Percentiles rank a stretch among this genome's conserved stretches.
Evolutionary conservation across 805 yeast genomes (phyloP).

Genomic region (Jamesozyma piceae): DNA sequence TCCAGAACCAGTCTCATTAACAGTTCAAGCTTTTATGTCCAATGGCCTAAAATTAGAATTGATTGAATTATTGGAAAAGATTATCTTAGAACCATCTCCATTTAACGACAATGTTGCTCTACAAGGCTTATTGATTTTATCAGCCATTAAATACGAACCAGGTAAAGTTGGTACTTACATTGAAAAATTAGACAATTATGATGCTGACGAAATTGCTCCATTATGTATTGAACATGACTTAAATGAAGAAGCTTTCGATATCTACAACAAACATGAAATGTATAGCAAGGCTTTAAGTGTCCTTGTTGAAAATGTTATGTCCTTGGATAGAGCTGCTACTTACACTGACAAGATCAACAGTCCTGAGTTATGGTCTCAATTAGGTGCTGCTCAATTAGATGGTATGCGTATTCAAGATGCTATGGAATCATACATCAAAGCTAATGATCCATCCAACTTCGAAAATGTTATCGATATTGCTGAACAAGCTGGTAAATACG

Average conservation of each 20-base stretch:
- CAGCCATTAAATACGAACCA: conserved; percentile 93
- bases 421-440: conserved; percentile 81
- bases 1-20: conserved; percentile 87
- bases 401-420: conserved; percentile 90
- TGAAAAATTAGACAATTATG: conserved; percentile 83
- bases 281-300: conserved; percentile 77
- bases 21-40: conserved; percentile 93
- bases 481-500: conserved; percentile 92
- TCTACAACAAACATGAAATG: conserved; percentile 76
- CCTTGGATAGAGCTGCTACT: conserved; percentile 87
- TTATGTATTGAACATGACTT: conserved; percentile 82
- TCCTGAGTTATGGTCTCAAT: conserved; percentile 86
- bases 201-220: conserved; percentile 89
- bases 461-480: conserved; percentile 89
- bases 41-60: conserved; percentile 87
- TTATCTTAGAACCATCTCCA: conserved; percentile 93
- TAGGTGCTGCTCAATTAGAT: conserved; percentile 91
- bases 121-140: conserved; percentile 84
- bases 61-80: conserved; percentile 90
- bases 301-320: conserved; percentile 83
- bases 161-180: conserved; percentile 73
- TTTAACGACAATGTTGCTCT: conserved; percentile 90
- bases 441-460: conserved; percentile 83
- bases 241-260: conserved; percentile 88
- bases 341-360: conserved; percentile 85